Conservation (phyloP, 352 stramenopile species). For the Pythium vanterpoolii region DNA sequence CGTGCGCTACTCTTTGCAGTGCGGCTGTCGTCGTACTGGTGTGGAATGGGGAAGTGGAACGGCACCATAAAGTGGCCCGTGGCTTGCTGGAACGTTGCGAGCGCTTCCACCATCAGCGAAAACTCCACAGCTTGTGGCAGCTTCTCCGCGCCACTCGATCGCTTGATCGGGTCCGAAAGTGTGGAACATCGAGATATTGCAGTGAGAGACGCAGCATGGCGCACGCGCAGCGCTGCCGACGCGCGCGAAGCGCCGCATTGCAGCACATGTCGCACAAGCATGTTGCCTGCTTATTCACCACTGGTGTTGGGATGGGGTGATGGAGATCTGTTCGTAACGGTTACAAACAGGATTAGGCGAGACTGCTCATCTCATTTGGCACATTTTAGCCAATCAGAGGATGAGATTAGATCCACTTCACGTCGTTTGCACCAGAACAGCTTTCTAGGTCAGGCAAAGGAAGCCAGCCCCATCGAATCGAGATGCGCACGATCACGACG, state of each 20-base stretch:
- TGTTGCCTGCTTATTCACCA: neutral
- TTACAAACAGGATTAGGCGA: no score
- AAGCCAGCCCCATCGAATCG: neutral
- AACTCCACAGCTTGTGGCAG: slow-evolving; percentile 7
- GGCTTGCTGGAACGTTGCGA: slow-evolving; percentile 12
- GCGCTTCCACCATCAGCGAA: slow-evolving; percentile 8
- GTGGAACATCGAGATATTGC: neutral
- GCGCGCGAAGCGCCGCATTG: neutral
- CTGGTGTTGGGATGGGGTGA: no score
- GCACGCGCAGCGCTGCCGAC: neutral
- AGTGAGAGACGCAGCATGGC: neutral
- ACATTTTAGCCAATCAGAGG: no score
- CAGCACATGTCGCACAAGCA: neutral
- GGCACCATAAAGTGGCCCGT: slow-evolving; percentile 26
- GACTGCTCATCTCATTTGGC: no score
- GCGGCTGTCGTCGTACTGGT: neutral
- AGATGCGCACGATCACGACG: slow-evolving; percentile 12
- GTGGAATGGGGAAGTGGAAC: slow-evolving; percentile 23
- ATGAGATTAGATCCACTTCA: no score
- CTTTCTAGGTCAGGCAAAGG: neutral
- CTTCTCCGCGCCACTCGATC: neutral
- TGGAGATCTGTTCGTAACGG: neutral
- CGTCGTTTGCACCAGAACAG: no score
- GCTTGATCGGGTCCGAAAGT: neutral
- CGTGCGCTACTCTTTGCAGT: neutral